These are phyloP conservation scores for Euclidium syriacum DNA, from an alignment of 345 rosid genomes.

Conservation along the genomic window DNA sequence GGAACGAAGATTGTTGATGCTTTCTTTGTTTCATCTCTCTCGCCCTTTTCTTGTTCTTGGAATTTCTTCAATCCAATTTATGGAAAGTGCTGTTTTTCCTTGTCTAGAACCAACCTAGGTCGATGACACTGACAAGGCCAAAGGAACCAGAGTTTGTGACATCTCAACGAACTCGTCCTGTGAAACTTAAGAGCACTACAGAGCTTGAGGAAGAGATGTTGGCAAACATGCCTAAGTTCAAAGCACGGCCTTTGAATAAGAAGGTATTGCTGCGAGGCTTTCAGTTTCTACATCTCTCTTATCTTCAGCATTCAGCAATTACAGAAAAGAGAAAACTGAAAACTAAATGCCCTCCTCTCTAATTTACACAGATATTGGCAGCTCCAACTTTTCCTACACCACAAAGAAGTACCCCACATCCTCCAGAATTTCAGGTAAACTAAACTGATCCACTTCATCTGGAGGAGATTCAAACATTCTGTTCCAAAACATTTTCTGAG, in stretches of 20 bases:
- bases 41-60: not conserved
- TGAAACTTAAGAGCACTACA: slow-evolving; percentile 50
- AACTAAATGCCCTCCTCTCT: not conserved
- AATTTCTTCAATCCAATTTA: not conserved
- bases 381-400: slow-evolving; percentile 44
- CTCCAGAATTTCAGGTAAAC: slow-evolving; percentile 61
- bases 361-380: slow-evolving; percentile 46
- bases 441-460: not conserved
- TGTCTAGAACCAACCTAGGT: slow-evolving; percentile 28
- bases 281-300: too few species aligned
- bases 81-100: not conserved
- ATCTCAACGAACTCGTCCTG: not conserved
- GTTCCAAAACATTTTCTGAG: not conserved
- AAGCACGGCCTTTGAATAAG: slow-evolving; percentile 69
- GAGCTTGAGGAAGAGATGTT: slow-evolving; percentile 88
- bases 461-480: too few species aligned
- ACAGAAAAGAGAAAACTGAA: not conserved
- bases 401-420: slow-evolving; percentile 58
- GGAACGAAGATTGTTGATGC: too few species aligned
- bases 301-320: too few species aligned
- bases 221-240: slow-evolving; percentile 75
- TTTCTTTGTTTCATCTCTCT: not conserved
- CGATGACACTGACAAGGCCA: slow-evolving; percentile 65
- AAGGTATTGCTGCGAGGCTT: slow-evolving; percentile 35
- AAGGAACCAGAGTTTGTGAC: slow-evolving; percentile 64